Evolutionary conservation across 768 basidiomycete species (phyloP), one percentile per base, ranked within the genome.

Genomic region (Psilocybe tampanensis): DNA sequence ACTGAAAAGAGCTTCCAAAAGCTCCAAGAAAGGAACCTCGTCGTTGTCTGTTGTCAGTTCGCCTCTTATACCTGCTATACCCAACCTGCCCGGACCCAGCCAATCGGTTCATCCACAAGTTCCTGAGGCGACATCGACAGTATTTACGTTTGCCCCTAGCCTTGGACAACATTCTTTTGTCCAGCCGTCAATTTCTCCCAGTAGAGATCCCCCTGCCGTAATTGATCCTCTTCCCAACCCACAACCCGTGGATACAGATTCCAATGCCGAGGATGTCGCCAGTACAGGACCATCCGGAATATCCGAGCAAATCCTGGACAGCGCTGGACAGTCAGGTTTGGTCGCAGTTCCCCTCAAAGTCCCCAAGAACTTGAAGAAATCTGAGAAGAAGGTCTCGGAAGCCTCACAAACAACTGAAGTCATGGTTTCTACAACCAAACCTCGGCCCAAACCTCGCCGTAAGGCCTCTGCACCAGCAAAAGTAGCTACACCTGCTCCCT

Each of bases 1-100:
- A 47, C 57, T 79, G 44, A 69, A 70, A 53, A 70, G 66, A 56
- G 44, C 61, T 36, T 50, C 64, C 52, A 60, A 52, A 51, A 51
- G 29, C 22, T 59, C 33, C 52, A 56, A 32, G 53, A 55, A 45
- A 9, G 44, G 19, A 42, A 41, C 54, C 17, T 36, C 54, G 22
- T n/a, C 49, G 19, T 11, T 44, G 12, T 33, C 63, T 12, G 15
- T 33, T 5, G 39, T 39, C n/a, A 13, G 1, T 34, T 19, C 29
- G 32, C 33, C 12, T 49, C 24, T 5, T 34, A 36, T 11, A 19
- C 33, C 12, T 49, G 39, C 3, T 34, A 36, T 11, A 19, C n/a
- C 33, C 15, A 36, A 45, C 44, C n/a, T 18, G 7, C 44, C 53
- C 53, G 53, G 53, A 45, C 53, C 53, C 44, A 54, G 53, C 44